Percentiles rank a stretch among this genome's conserved stretches.
Conservation (phyloP, 495 filamentous ascomycete genomes). For the Penicilliopsis zonata region DNA sequence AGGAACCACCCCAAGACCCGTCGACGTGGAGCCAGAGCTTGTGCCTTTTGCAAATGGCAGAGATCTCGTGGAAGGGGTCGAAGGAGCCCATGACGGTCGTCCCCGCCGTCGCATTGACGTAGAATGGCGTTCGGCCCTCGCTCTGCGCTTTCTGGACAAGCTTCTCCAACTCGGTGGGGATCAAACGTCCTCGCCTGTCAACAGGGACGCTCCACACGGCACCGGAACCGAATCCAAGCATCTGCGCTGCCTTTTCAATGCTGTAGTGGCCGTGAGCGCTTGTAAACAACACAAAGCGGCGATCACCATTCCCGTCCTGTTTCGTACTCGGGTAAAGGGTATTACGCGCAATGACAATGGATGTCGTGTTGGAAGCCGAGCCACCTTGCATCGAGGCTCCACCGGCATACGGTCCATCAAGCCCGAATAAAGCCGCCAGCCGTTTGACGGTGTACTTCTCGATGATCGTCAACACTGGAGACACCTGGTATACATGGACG, state of each 20-base stretch:
- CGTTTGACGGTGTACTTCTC: conserved; percentile 63
- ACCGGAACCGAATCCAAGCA: conserved; percentile 67
- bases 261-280: conserved; percentile 84
- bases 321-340: conserved; percentile 69
- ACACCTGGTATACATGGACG: conserved; percentile 80
- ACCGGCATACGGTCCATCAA: conserved; percentile 60
- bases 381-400: conserved; percentile 85
- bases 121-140: conserved; percentile 71
- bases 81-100: conserved; percentile 89
- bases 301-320: conserved; percentile 48
- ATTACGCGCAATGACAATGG: conserved; percentile 83
- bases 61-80: conserved; percentile 65
- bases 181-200: conserved; percentile 61
- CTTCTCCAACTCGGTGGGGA: conserved; percentile 47
- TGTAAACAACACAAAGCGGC: conserved; percentile 75
- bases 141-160: conserved; percentile 43
- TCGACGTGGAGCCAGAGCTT: conserved; percentile 87
- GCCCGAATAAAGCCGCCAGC: conserved; percentile 67
- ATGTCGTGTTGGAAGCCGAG: conserved; percentile 72
- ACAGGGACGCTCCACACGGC: conserved; percentile 65
- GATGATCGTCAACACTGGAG: conserved; percentile 73
- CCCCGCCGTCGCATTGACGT: conserved; percentile 90
- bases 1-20: conserved; percentile 79
- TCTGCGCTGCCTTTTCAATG: conserved; percentile 84
- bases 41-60: conserved; percentile 55